Evolutionary conservation across 2,329 filamentous ascomycete species (phyloP).

Genomic region (Sporothrix mexicana): DNA sequence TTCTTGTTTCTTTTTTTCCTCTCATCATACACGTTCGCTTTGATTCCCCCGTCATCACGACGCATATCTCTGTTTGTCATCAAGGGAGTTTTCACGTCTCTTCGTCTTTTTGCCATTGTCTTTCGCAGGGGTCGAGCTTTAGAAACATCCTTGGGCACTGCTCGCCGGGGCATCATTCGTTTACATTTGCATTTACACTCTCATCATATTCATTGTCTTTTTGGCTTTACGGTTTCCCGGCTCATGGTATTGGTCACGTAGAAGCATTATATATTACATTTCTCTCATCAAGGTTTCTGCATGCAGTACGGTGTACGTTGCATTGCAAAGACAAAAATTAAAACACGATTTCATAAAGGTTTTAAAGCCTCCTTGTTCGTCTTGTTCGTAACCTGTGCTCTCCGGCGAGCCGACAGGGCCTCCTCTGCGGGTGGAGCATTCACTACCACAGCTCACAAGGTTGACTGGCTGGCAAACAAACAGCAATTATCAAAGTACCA

Average conservation of each 20-base stretch:
- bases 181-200: background rate
- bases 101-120: background rate
- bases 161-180: background rate
- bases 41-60: conserved; percentile 1
- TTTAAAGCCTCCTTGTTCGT: no score
- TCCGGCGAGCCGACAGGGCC: no score
- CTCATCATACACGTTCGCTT: conserved; percentile 1
- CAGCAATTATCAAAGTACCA: no score
- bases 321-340: background rate
- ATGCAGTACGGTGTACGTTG: background rate
- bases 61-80: background rate
- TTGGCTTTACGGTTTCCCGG: background rate
- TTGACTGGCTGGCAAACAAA: no score
- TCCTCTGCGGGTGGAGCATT: no score
- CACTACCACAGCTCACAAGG: no score
- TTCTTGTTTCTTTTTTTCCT: background rate
- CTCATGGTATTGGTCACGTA: conserved; percentile 5
- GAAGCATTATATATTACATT: background rate
- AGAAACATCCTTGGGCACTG: background rate
- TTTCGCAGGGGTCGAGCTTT: background rate
- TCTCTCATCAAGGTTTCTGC: background rate
- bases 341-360: conserved; percentile 2
- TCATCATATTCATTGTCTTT: background rate
- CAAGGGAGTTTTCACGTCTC: conserved; percentile 1
- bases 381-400: no score